Evolutionary conservation across 331 rosid genomes (phyloP), one percentile per base, ranked within the genome.

Genomic region (Spiraea crenata): DNA sequence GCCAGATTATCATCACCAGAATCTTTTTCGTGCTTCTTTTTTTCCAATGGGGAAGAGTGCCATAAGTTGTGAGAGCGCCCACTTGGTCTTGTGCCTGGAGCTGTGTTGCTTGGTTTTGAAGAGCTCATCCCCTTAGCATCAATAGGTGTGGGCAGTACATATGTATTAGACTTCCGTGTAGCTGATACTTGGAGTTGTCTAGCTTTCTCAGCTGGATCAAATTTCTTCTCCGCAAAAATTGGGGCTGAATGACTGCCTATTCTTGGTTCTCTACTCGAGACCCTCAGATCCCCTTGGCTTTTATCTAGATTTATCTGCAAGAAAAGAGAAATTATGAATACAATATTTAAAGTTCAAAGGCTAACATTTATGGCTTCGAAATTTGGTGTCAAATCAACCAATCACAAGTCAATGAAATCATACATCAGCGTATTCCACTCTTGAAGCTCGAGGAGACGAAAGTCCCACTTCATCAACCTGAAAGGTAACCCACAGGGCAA

Each of bases 191-290:
- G 70, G 65, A 84, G 42, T 71, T 89, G 89, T 76, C 79, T 89
- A 31, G 79, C 87, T 83, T 76, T 92, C 77, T 89, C 98, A 74
- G 92, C 95, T 6, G 84, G 89, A 80, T 92, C 98, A 83, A 85
- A 89, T 81, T 87, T 89, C 84, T 84, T 87, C 78, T 89, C 98
- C 7, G 88, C 84, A 61, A 77, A 45, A 76, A 89, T 87, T 72
- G 98, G 98, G 65, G 96, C 98, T 34, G 98, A 92, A 88, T 82
- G 73, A 83, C 98, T 91, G 79, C 85, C 70, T 58, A 75, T 65
- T 80, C 87, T 82, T 39, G 82, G 81, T 61, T 90, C 88, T 72
- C 86, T 86, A 69, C 71, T 79, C 13, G 82, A 59, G 44, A 82
- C 54, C 79, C 74, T 87, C 66, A 84, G 37, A 70, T 84, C 98